A percentile compares a stretch with the other conserved stretches of the same genome.
phyloP scores from a whole-genome alignment of 1,284 basidiomycete species.

The Vanrija sp. region DNA sequence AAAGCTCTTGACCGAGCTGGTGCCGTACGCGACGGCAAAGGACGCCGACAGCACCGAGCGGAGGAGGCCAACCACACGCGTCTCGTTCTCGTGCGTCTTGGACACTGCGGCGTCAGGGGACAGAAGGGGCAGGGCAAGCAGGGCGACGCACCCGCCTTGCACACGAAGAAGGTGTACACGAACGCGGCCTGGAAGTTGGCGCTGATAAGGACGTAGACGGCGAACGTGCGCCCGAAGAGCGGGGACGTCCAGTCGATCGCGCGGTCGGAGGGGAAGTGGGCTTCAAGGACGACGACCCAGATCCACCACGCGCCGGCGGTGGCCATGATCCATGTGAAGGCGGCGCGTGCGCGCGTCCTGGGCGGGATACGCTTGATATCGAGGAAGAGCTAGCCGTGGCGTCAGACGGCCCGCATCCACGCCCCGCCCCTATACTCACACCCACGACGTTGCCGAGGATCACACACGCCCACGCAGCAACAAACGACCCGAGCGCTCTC shows the following conservation, averaged over 20 bases:
- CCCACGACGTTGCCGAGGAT: neutral
- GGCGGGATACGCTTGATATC: neutral
- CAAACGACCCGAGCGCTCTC: neutral
- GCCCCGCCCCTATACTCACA: too few relatives aligned
- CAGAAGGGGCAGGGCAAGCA: neutral
- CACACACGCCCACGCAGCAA: neutral
- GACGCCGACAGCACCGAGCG: neutral
- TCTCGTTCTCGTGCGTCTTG: neutral
- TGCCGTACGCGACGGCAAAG: neutral
- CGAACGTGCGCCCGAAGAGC: neutral
- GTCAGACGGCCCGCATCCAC: too few relatives aligned
- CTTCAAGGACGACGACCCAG: neutral
- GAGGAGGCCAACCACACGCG: neutral
- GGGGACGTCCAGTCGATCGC: neutral
- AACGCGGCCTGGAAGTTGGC: neutral
- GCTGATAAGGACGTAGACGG: neutral
- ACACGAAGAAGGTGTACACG: neutral
- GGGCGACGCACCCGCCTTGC: neutral
- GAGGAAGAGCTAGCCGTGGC: conserved; percentile 16
- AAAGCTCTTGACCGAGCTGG: neutral
- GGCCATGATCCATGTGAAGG: neutral
- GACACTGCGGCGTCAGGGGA: neutral
- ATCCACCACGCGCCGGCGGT: neutral
- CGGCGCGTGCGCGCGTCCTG: neutral
- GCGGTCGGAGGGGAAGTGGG: neutral